Conservation (phyloP, 306 rosid species). For the Pyrus bretschneideri region DNA sequence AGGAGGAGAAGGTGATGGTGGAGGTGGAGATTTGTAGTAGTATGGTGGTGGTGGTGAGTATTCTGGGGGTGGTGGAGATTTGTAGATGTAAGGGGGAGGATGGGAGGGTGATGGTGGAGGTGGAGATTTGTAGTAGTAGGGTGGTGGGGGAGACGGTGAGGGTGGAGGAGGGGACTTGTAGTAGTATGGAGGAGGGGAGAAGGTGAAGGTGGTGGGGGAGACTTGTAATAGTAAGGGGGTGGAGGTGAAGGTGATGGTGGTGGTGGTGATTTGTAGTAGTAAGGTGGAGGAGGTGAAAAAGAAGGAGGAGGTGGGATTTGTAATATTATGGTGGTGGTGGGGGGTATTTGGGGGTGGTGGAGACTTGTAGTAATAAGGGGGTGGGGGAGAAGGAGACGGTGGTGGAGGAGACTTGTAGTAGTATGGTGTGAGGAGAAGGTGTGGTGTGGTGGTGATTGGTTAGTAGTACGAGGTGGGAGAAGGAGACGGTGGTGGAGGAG, state of each 20-base stretch:
- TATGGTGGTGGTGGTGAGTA: background rate
- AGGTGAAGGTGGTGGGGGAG: slow-evolving; percentile 36
- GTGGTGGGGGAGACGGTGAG: background rate
- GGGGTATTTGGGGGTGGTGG: slow-evolving; percentile 28
- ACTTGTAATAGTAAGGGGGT: slow-evolving; percentile 33
- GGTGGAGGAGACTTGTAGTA: slow-evolving; percentile 7
- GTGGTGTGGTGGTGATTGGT: background rate
- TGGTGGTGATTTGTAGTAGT: slow-evolving; percentile 31
- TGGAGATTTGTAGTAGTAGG: slow-evolving; percentile 22
- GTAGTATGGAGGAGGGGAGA: slow-evolving; percentile 39
- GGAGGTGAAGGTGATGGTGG: slow-evolving; percentile 33
- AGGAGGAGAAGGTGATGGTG: too few species aligned
- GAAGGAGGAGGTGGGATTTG: slow-evolving; percentile 35
- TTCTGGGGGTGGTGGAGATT: too few species aligned
- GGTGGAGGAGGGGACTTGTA: slow-evolving; percentile 37
- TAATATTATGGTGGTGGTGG: slow-evolving; percentile 20
- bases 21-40: too few species aligned
- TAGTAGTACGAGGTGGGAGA: background rate
- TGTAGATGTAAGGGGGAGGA: background rate
- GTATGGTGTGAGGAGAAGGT: background rate
- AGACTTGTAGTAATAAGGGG: slow-evolving; percentile 14
- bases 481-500: slow-evolving; percentile 24
- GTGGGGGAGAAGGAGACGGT: background rate
- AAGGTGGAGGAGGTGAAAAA: slow-evolving; percentile 5
- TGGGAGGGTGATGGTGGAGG: slow-evolving; percentile 27